Base-by-base conservation (phyloP, 2,329 filamentous ascomycete species). In the Xylariaceae sp. region DNA sequence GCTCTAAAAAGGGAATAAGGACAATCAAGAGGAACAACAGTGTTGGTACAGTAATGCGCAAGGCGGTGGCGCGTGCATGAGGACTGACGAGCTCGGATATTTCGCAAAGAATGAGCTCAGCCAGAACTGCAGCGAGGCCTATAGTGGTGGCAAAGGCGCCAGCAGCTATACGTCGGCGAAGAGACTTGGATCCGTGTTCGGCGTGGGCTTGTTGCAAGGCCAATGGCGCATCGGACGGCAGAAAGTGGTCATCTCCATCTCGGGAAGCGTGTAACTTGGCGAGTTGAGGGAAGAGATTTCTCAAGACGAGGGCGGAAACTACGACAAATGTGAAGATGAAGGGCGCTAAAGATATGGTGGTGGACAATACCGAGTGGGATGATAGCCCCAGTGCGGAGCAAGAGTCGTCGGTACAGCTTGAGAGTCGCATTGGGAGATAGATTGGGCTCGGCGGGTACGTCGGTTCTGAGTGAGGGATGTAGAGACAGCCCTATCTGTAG, bases 101-200 rank as follows among this genome's bases (percentile, higher is more conserved):
- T 66, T 95, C 89, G 57, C 87, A 89, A 7, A 95, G 75, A 37
- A 95, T 86, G 54, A 95, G 69, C 66, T 91, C 84, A 3, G 83
- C 88, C 37, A 95, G 72, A 2, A 92, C 86, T 29, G 85, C 78
- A 5, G 88, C 85, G 7, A 94, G 74, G 1, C 82, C 88, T 27
- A 93, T 79, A 8, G 87, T 94, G 1, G 81, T 77, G 6, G 86
- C 83, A 64, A 94, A 94, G 2, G 86, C 82, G 46, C 77, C 67
- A 12, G 81, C 83, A 2, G 82, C 77, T 11, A 77, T 62, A 20
- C 73, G 68, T 33, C 77, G 67, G 39, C 74, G 67, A 49, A 72
- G 59, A 33, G 72, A 77, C 59, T 77, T 78, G 22, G 70, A 62
- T 29, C 72, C 75, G 58, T 82, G 76, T 57, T 79, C 77, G 19